Conservation (phyloP, 352 stramenopile species). For the Thalassiosira exigua region DNA sequence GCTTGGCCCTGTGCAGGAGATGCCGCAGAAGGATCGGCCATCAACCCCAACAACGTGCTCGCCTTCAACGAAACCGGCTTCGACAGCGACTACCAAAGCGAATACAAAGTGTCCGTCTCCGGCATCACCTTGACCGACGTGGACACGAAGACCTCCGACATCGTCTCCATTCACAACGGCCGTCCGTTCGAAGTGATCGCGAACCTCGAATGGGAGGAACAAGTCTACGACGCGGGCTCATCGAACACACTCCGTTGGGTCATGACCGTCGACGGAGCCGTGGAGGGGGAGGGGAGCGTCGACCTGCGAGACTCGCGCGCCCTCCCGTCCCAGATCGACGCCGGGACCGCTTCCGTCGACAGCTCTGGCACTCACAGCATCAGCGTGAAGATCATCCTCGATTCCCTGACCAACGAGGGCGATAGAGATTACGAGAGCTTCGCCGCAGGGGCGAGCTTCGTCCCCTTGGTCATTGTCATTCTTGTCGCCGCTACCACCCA, state of each 20-base stretch:
- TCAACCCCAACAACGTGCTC: too few relatives aligned
- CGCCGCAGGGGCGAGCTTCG: constrained; percentile 56
- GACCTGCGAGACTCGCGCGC: constrained; percentile 32
- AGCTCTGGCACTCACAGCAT: constrained; percentile 49
- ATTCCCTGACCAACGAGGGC: constrained; percentile 15
- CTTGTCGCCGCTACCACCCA: constrained; percentile 66
- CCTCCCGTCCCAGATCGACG: constrained; percentile 52
- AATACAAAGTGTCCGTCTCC: constrained; percentile 20
- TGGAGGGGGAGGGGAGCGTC: constrained; percentile 25
- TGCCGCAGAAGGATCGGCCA: too few relatives aligned
- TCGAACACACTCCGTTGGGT: constrained; percentile 27
- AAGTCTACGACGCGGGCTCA: neutral
- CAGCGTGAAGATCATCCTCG: constrained; percentile 46
- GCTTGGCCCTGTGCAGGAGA: neutral
- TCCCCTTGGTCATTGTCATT: constrained; percentile 69
- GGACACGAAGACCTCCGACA: constrained; percentile 38
- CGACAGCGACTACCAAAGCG: neutral
- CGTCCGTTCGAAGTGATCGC: constrained; percentile 41
- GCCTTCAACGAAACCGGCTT: too few relatives aligned
- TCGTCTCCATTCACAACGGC: constrained; percentile 54
- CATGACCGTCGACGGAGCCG: constrained; percentile 42
- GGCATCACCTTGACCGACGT: constrained; percentile 48
- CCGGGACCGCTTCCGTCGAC: constrained; percentile 28
- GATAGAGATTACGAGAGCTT: constrained; percentile 61
- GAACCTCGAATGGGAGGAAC: constrained; percentile 41